phyloP scores from a whole-genome alignment of 495 filamentous ascomycete species.

The Penicillium diatomitis region DNA sequence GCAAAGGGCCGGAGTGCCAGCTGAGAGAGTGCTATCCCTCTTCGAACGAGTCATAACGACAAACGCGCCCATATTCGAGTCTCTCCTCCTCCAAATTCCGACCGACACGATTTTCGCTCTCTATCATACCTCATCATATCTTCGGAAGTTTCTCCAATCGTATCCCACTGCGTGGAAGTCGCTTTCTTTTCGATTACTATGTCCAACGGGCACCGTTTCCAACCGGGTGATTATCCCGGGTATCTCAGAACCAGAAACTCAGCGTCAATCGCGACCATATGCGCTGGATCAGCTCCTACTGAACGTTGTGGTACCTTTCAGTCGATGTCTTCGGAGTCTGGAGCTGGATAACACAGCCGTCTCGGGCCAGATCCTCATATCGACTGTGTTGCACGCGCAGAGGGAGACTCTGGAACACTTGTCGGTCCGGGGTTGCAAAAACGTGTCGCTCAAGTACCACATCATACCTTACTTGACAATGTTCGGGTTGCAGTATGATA shows the following conservation, averaged over 20 bases:
- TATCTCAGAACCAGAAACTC: conserved; percentile 23
- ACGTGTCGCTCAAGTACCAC: conserved; percentile 58
- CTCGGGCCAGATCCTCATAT: conserved; percentile 45
- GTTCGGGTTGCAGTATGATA: conserved; percentile 38
- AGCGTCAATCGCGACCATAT: conserved; percentile 46
- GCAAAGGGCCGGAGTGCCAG: conserved; percentile 16
- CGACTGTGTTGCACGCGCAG: conserved; percentile 43
- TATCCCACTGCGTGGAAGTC: conserved; percentile 55
- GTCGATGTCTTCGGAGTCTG: conserved; percentile 44
- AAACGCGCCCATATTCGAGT: conserved; percentile 48
- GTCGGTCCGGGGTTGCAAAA: conserved; percentile 55
- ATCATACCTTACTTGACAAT: conserved; percentile 50
- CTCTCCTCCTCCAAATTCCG: conserved; percentile 47
- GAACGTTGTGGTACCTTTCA: conserved; percentile 46
- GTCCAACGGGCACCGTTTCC: conserved; percentile 31
- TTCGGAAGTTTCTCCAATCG: conserved; percentile 44
- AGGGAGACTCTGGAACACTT: conserved; percentile 47
- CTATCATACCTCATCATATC: conserved; percentile 46
- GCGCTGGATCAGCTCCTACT: conserved; percentile 49
- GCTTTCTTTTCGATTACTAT: conserved; percentile 48
- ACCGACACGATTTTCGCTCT: conserved; percentile 47
- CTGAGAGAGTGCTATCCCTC: conserved; percentile 30
- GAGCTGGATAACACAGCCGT: conserved; percentile 56
- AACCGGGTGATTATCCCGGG: conserved; percentile 28
- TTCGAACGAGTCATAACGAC: conserved; percentile 47